phyloP scores from a whole-genome alignment of 75 land plant species.

The Sequoia sempervirens region DNA sequence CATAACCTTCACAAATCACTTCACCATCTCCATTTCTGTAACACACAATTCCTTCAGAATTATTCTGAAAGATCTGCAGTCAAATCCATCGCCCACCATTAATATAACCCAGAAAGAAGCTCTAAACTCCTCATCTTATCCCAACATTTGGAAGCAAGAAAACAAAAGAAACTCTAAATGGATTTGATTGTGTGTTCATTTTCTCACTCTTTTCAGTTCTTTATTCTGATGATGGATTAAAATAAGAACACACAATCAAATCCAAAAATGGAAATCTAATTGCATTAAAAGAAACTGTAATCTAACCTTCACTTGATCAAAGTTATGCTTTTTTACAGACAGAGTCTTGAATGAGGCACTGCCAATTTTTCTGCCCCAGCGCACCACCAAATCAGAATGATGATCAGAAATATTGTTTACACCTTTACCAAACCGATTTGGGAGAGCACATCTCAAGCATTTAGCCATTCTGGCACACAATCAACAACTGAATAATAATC shows the following conservation, averaged over 20 bases:
- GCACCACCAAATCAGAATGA: not conserved
- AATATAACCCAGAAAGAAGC: not conserved
- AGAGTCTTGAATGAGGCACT: not conserved
- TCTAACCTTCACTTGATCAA: not conserved
- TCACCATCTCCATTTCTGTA: conserved; percentile 56
- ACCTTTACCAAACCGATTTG: not conserved
- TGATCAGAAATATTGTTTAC: not conserved
- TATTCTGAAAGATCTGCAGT: conserved; percentile 55
- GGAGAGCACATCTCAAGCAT: not conserved
- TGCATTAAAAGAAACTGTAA: not conserved
- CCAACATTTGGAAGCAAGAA: not conserved
- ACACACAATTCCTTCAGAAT: conserved; percentile 51
- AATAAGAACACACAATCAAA: too few relatives aligned
- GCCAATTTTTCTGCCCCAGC: not conserved
- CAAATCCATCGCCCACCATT: not conserved
- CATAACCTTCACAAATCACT: conserved; percentile 71
- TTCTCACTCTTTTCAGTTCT: too few relatives aligned
- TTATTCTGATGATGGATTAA: too few relatives aligned
- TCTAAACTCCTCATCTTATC: not conserved
- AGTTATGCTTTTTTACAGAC: not conserved
- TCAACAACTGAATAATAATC: too few relatives aligned
- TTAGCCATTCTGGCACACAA: not conserved
- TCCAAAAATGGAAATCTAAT: too few relatives aligned
- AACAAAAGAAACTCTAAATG: not conserved
- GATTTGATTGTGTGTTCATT: too few relatives aligned